Evolutionary conservation across 768 basidiomycete genomes (phyloP), one percentile per base, ranked within the genome.

Genomic region (Serendipita sp.): DNA sequence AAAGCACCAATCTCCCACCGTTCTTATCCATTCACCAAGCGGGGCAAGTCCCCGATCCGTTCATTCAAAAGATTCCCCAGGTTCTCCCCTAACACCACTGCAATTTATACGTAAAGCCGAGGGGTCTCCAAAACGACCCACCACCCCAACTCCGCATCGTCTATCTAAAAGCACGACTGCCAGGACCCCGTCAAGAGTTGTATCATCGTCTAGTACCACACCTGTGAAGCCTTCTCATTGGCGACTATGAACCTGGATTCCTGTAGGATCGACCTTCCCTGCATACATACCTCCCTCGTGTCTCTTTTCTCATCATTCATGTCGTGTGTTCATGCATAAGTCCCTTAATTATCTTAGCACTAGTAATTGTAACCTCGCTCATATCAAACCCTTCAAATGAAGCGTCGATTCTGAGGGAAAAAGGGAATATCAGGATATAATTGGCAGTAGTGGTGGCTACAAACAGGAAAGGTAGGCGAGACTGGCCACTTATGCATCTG

Each of bases 51-150:
- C 81, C 3, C 74, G 75, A 38, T 78, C 78, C 0, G 68, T 78
- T 44, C 76, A 73, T 65, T 79, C 83, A 2, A 81, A 86, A 65
- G 82, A 83, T 32, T 78, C 78, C 1, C 80, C 84, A 38, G 85
- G 86, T 13, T 89, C 89, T 0, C 88, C 91, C 10, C 72, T 92
- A 63, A 84, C 85, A 5, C 83, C 92, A 1, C 75, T 95, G 53
- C 90, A 94, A 71, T 93, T 92, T 74, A 82, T 95, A 68, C 80
- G 91, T 65, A 83, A 86, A 56, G 92, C 88, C 45, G 86, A 88
- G 45, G 69, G 67, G 45, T 60, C 56, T 8, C 56, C 56, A 32
- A 24, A 60, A 10, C 56, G 28, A 10, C 35, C 56, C 10, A 32
- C 56, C 1, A 60, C 56, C 18, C 56, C 56, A 32, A 24, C 56